phyloP scores from a whole-genome alignment of 1,284 basidiomycete genomes.

The Ganoderma multipileum region DNA sequence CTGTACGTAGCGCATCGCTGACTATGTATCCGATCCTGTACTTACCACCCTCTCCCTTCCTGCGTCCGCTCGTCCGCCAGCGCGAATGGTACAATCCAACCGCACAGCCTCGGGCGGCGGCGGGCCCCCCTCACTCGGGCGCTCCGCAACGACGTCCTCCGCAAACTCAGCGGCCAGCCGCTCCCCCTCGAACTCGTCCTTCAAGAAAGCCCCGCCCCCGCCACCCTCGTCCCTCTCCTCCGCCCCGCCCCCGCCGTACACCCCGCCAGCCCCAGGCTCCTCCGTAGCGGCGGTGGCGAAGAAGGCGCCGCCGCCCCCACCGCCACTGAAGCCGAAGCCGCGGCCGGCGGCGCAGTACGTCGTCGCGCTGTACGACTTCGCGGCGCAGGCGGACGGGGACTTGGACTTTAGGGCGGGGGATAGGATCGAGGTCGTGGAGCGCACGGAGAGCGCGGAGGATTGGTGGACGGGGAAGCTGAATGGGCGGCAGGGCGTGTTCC shows the following conservation, averaged over 20 bases:
- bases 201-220: constrained; percentile 54
- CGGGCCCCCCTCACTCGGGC: constrained; percentile 44
- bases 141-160: constrained; percentile 47
- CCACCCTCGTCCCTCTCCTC: constrained; percentile 45
- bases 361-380: constrained; percentile 95
- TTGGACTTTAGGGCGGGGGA: constrained; percentile 93
- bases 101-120: constrained; percentile 44
- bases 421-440: constrained; percentile 90
- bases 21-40: neutral
- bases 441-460: constrained; percentile 87
- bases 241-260: constrained; percentile 65
- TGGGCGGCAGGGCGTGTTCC: constrained; percentile 91
- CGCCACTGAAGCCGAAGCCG: constrained; percentile 14
- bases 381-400: constrained; percentile 93
- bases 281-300: constrained; percentile 49
- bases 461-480: constrained; percentile 98
- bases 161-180: constrained; percentile 45
- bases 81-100: constrained; percentile 66
- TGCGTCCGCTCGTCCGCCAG: constrained; percentile 52
- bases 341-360: constrained; percentile 73
- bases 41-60: constrained; percentile 1
- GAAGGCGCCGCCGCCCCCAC: constrained; percentile 62
- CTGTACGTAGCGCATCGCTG: constrained; percentile 56
- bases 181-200: constrained; percentile 45
- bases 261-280: constrained; percentile 47